Conservation (phyloP, 305 asterid species). For the Fraxinus floribunda region DNA sequence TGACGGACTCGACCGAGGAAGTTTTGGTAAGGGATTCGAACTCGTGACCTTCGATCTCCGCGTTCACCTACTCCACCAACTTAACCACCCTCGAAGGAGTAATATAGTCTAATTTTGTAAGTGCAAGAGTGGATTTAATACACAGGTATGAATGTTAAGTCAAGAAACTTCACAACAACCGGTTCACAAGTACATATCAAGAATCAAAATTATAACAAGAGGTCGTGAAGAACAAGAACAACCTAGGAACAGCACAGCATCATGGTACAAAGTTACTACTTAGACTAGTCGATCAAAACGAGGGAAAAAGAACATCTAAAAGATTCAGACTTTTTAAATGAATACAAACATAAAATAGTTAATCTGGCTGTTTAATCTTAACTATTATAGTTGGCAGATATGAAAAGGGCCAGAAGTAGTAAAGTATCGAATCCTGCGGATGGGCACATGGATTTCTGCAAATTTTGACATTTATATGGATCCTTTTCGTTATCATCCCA, state of each 20-base stretch:
- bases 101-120: neutral
- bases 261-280: neutral
- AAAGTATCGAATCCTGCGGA: slow-evolving; percentile 15
- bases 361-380: too few relatives aligned
- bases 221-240: slow-evolving; percentile 1
- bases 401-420: slow-evolving; percentile 16
- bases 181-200: neutral
- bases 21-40: too few relatives aligned
- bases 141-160: neutral
- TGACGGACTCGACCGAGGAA: too few relatives aligned
- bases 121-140: neutral
- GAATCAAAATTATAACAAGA: neutral
- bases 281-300: neutral
- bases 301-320: neutral
- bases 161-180: neutral
- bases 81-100: too few relatives aligned
- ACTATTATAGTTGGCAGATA: neutral
- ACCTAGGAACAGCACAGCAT: neutral
- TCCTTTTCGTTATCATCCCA: neutral
- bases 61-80: too few relatives aligned
- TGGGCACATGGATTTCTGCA: slow-evolving; percentile 27
- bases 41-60: too few relatives aligned
- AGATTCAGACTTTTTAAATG: neutral
- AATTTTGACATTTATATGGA: neutral
- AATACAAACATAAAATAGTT: neutral